phyloP scores from a whole-genome alignment of 2,329 filamentous ascomycete species.

The Helicocarpus griseus region DNA sequence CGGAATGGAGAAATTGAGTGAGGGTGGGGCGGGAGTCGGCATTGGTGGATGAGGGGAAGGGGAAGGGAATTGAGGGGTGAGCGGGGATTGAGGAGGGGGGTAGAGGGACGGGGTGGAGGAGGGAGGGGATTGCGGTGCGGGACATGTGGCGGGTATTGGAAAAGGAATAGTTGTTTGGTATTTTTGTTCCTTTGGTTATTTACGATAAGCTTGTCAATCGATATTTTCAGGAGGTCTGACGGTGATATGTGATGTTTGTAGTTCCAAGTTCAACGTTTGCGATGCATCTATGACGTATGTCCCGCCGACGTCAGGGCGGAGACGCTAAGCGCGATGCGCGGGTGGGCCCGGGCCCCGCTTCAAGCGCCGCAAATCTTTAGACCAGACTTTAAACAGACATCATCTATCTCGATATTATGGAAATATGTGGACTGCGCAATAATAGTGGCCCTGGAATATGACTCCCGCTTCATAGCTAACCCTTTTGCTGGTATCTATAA shows the following conservation, averaged over 20 bases:
- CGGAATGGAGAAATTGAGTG: constrained; percentile 15
- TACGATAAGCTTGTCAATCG: not conserved
- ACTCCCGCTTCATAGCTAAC: too few species aligned
- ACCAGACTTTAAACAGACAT: not conserved
- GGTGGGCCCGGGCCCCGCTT: not conserved
- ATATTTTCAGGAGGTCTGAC: not conserved
- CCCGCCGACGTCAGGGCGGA: too few species aligned
- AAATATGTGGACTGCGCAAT: too few species aligned
- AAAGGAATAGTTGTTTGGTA: too few species aligned
- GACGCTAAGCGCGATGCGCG: too few species aligned
- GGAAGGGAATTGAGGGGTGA: constrained; percentile 18
- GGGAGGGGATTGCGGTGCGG: not conserved
- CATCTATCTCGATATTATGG: not conserved
- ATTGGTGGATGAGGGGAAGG: not conserved
- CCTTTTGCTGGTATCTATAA: too few species aligned
- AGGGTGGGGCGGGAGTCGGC: constrained; percentile 13
- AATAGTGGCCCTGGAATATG: too few species aligned
- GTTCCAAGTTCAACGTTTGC: too few species aligned
- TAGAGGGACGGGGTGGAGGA: constrained; percentile 13
- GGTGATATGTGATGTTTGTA: not conserved
- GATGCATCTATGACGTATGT: too few species aligned
- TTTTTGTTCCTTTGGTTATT: too few species aligned
- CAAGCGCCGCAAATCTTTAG: not conserved
- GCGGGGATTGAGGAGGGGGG: constrained; percentile 21
- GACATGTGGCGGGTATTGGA: too few species aligned